Percentiles rank a stretch among this genome's conserved stretches.
These are phyloP conservation scores for Plasmodium blacklocki DNA, from an alignment of 169 alveolate genomes.

Conservation along the genomic window DNA sequence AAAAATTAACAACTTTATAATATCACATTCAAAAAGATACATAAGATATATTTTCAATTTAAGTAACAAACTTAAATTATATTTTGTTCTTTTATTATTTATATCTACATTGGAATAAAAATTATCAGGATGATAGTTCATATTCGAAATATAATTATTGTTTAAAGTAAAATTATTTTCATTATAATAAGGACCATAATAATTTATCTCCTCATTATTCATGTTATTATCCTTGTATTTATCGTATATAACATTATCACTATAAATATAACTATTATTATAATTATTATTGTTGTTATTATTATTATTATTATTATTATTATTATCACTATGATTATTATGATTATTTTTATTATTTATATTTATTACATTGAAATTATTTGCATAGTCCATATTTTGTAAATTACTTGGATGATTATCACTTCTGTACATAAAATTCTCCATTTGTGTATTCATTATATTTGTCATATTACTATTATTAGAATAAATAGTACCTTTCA, in stretches of 20 bases:
- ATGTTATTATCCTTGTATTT: neutral
- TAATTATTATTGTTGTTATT: neutral
- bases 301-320: neutral
- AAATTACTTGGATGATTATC: no score
- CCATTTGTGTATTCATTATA: no score
- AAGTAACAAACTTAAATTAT: constrained; percentile 6
- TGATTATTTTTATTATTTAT: neutral
- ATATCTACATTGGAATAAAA: neutral
- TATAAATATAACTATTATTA: neutral
- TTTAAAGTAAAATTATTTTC: neutral
- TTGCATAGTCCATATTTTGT: neutral
- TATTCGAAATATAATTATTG: neutral
- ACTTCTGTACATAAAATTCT: no score
- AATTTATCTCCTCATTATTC: neutral
- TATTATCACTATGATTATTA: no score
- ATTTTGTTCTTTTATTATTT: neutral
- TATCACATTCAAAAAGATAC: constrained; percentile 40
- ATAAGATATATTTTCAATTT: constrained; percentile 36
- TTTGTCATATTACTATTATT: no score
- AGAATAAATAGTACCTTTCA: no score
- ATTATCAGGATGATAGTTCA: neutral
- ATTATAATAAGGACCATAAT: neutral
- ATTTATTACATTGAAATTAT: neutral
- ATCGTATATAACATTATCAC: neutral
- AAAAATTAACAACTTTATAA: constrained; percentile 36